Evolutionary conservation across 768 basidiomycete species (phyloP), one percentile per base, ranked within the genome.

Genomic region (Sutorius australiensis): DNA sequence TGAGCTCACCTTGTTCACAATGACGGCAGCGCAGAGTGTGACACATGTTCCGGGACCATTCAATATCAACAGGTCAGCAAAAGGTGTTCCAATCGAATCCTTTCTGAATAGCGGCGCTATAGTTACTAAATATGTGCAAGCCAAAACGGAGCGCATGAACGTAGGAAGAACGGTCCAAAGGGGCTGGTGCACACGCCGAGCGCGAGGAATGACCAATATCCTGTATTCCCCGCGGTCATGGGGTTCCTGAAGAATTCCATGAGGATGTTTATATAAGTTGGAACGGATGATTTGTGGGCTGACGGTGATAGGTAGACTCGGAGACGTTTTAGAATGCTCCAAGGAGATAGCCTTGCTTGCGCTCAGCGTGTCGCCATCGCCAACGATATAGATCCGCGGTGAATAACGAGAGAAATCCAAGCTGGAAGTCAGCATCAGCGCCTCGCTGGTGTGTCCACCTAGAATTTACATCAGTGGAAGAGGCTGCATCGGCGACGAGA

Each of bases 31-130:
- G 53, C 87, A 91, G 6, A 98, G 75, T 6, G 87, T 74, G 32
- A 95, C 82, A 66, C 92, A 95, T 6, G 95, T 98, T 14, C 97
- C 95, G 0, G 97, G 97, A 2, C 97, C 97, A 68, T 98, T 98
- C 28, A 98, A 70, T 46, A 99, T 72, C 45, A 99, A 74, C 28
- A 92, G 72, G 52, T 98, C 92, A 27, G 84, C 80, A 61, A 84
- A 82, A 4, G 72, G 54, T 10, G 58, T 36, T 57, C 63, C 24
- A 44, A 55, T 30, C 46, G 45, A 16, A n/a, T 34, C 43, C 41
- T 14, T 46, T 46, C 44, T 55, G 62, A 76, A 55, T 9, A 83
- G 52, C 2, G 87, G 88, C 2, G 62, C 54, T 32, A 90, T 42
- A 0, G 81, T 78, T 54, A 93, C 63, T 56, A 81, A 73, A 67